Evolutionary conservation across 2,329 filamentous ascomycete genomes (phyloP).

Genomic region (Talaromyces islandicus): DNA sequence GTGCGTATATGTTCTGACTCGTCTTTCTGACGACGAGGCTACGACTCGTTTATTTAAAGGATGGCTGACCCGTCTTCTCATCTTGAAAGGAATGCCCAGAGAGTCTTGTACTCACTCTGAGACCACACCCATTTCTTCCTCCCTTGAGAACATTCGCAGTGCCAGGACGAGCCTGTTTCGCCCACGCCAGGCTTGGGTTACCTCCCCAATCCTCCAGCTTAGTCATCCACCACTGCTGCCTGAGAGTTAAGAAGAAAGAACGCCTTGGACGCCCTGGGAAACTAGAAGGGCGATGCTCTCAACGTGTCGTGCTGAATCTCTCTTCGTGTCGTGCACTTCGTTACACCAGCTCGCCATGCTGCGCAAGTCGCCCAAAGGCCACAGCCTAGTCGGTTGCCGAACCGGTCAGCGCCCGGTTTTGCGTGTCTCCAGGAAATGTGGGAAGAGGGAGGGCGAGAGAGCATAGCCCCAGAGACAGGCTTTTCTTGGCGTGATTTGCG

Average conservation of each 20-base stretch:
- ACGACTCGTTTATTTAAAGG: neutral
- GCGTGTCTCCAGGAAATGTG: neutral
- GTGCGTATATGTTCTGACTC: neutral
- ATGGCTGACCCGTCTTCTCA: neutral
- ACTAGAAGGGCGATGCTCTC: neutral
- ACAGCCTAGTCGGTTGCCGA: neutral
- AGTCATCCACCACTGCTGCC: neutral
- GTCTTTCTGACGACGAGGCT: neutral
- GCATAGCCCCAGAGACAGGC: constrained; percentile 14
- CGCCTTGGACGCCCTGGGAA: neutral
- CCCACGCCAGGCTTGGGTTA: neutral
- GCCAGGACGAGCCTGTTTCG: neutral
- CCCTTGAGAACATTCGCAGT: neutral
- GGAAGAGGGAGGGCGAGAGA: neutral
- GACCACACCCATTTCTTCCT: neutral
- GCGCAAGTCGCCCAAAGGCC: neutral
- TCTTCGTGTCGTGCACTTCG: neutral
- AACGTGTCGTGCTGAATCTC: neutral
- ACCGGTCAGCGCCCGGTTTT: neutral
- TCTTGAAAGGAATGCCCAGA: neutral
- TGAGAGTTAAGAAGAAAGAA: neutral
- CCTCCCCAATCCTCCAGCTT: neutral
- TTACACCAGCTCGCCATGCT: neutral
- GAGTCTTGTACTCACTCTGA: neutral
- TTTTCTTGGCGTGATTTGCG: neutral